Base-by-base conservation (phyloP, 2,329 filamentous ascomycete genomes). In the Cyanodermella asteris region DNA sequence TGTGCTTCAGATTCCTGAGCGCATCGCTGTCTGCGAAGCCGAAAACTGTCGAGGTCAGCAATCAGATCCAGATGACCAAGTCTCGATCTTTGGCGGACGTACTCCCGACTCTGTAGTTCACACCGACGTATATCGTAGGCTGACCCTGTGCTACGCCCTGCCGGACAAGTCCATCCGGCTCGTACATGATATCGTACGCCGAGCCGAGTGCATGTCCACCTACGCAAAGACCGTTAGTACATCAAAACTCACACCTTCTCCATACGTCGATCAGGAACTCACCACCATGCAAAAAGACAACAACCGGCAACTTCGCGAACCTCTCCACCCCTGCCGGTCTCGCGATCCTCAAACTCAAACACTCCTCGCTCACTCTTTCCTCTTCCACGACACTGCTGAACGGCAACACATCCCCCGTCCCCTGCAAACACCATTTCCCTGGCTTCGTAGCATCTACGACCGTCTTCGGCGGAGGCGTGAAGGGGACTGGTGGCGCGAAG, bases 381-480 rank as follows among this genome's bases (percentile, higher is more conserved):
- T 21, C 19, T 11, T 21, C n/a, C 19, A 11, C 11, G 19, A n/a
- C 11, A 6, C 11, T 7, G 5, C 7, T 21, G 11, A 21, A 13
- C 19, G n/a, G 11, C 6, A 5, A 21, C 13, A 36, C 22, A 16
- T 37, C 36, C 8, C 34, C 33, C 1, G 25, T 29, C 7, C 29
- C 34, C 23, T 44, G 42, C 4, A 41, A 41, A 24, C 43, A 47
- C 33, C 39, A 43, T 20, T 40, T 39, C 2, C 43, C 42, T 4
- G 37, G 22, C 3, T 22, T 18, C 5, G 33, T 42, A n/a, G 42
- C 44, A 23, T 39, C 31, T 18, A 47, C 31, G 3, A 34, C 26
- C 4, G 37, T 32, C 2, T 39, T 40, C 10, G 25, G 24, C 16
- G 23, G 11, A 7, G 35, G 36, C 4, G 24, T 18, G 20, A 32